Evolutionary conservation across 768 basidiomycete genomes (phyloP).

Genomic region (Mycena capillaripes): DNA sequence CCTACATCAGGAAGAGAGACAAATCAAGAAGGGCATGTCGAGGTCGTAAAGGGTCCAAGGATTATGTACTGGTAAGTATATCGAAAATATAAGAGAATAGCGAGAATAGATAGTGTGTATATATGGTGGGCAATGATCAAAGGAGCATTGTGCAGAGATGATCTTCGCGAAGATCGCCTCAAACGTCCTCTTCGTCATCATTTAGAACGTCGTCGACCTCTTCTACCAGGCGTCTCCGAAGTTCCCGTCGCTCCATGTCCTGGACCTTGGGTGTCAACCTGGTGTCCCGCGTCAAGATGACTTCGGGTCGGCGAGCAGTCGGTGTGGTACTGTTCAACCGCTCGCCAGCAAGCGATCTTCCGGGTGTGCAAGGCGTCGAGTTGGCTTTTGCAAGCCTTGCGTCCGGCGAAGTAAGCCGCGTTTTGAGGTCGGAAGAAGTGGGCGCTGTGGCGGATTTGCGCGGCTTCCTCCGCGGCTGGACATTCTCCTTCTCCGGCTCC

Average conservation of each 20-base stretch:
- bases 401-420: conserved; percentile 41
- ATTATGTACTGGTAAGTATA: conserved; percentile 27
- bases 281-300: conserved; percentile 35
- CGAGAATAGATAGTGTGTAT: conserved; percentile 18
- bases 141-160: not conserved
- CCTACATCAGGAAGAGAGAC: conserved; percentile 32
- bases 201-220: conserved; percentile 50
- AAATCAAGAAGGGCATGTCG: conserved; percentile 36
- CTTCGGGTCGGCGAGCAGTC: conserved; percentile 44
- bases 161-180: no score
- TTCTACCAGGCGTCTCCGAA: conserved; percentile 49
- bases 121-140: not conserved
- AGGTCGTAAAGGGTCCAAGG: conserved; percentile 24
- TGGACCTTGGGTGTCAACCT: conserved; percentile 41
- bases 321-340: conserved; percentile 38
- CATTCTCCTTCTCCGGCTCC: conserved; percentile 71
- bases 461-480: conserved; percentile 60
- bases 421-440: conserved; percentile 33
- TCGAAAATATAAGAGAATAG: conserved; percentile 26
- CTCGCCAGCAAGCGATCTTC: conserved; percentile 33
- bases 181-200: conserved; percentile 39
- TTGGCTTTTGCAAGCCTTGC: conserved; percentile 39
- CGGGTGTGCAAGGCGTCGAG: conserved; percentile 45
- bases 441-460: conserved; percentile 54
- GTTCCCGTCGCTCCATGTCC: conserved; percentile 43